Base-by-base conservation (phyloP, 441 rosid species). In the Pelargonium myrrhifolium region DNA sequence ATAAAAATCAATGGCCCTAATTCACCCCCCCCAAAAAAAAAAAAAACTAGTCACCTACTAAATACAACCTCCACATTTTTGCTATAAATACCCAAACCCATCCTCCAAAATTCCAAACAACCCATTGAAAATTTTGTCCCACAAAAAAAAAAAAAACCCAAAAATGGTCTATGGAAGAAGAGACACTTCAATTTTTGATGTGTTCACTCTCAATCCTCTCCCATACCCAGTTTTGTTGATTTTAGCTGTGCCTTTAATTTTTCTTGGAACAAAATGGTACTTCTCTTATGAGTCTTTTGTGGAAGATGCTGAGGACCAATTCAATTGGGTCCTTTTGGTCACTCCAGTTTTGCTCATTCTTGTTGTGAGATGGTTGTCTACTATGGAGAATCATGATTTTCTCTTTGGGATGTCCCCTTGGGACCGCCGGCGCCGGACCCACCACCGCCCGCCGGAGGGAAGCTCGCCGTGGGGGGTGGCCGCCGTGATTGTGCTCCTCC, bases 381-480 rank as follows among this genome's bases (percentile, higher is more conserved):
- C 96, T 0, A 18, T 84, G 78, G 97, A 87, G 37, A 76, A 66
- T 56, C 82, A 89, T 0, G 92, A 84, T 37, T 63, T 77, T 77
- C 68, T 89, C 64, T 76, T 77, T 1, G 70, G 72, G 18, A 49
- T 66, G 47, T 75, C 89, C 7, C 84, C 91, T 1, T 84, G 88
- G 76, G 89, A 78, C 53, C 76, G 78, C 65, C 81, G 83, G 37
- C 80, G 77, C 37, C 42, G 56, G 28, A 74, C 77, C 62, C 67
- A 83, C 69, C 64, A 66, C 26, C 69, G 0, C 0, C 84, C 84
- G 5, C 69, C 84, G 2, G 96, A 88, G 72, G 98, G 97, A 18
- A 78, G 80, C 76, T 87, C 94, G 6, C 97, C 98, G 6, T 93
- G 97, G 98, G 88, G 83, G 6, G 98, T 90, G 69, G 97, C 95